A percentile compares a stretch with the other conserved stretches of the same genome.
Evolutionary conservation across 2,329 filamentous ascomycete genomes (phyloP).

Genomic region (Colletotrichum acutatum): DNA sequence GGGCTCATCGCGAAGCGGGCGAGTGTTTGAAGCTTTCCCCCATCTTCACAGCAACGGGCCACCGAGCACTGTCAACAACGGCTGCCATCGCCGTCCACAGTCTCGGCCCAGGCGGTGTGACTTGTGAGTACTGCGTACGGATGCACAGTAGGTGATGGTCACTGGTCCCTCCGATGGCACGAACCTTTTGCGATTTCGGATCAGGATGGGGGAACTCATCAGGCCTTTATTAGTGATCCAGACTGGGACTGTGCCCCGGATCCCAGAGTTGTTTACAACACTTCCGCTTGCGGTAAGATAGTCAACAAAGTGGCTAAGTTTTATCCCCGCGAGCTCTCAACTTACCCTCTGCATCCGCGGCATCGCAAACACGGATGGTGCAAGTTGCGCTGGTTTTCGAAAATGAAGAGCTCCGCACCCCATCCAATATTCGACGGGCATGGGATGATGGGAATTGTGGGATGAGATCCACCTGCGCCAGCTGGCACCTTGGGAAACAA

Average conservation of each 20-base stretch:
- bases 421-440: background rate
- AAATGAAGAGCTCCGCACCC: background rate
- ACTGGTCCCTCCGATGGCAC: background rate
- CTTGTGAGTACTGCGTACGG: background rate
- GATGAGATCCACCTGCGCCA: background rate
- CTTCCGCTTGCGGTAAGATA: background rate
- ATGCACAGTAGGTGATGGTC: too few relatives aligned
- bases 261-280: background rate
- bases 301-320: background rate
- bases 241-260: background rate
- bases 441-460: background rate
- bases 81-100: background rate
- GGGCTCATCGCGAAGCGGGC: constrained; percentile 11
- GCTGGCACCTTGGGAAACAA: background rate
- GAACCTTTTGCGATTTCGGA: background rate
- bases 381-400: background rate
- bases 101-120: background rate
- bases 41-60: constrained; percentile 20
- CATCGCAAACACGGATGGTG: background rate
- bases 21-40: constrained; percentile 11
- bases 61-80: constrained; percentile 20
- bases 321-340: background rate
- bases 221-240: background rate
- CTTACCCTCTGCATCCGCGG: too few relatives aligned
- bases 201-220: background rate